These are phyloP conservation scores for Cryptococcus floricola DNA, from an alignment of 1,284 basidiomycete species.

Conservation along the genomic window DNA sequence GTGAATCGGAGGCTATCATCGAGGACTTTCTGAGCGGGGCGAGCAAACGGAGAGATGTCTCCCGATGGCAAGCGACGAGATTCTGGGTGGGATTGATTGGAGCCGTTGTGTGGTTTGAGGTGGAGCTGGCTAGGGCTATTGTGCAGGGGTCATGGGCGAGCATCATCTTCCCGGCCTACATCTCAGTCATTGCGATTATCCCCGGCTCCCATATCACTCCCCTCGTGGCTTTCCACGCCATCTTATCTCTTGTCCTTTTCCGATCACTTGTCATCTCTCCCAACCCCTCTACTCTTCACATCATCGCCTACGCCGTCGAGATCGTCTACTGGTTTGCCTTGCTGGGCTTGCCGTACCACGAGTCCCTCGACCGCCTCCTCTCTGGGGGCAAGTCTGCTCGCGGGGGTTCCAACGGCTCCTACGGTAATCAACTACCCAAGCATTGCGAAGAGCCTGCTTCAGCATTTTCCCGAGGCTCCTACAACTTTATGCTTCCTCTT, in stretches of 20 bases:
- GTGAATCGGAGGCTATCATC: constrained; percentile 30
- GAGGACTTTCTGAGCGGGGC: constrained; percentile 21
- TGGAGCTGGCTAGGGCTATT: constrained; percentile 17
- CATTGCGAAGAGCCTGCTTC: constrained; percentile 44
- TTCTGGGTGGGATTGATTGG: constrained; percentile 26
- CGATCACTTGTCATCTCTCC: constrained; percentile 30
- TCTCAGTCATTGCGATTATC: constrained; percentile 21
- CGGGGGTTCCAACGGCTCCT: constrained; percentile 31
- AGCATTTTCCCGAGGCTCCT: constrained; percentile 46
- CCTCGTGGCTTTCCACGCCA: constrained; percentile 37
- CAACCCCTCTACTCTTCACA: constrained; percentile 18
- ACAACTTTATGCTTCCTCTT: constrained; percentile 48
- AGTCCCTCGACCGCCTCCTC: constrained; percentile 39
- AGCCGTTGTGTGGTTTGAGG: constrained; percentile 21
- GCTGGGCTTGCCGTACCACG: constrained; percentile 43
- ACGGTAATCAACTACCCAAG: constrained; percentile 20
- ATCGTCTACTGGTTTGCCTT: constrained; percentile 42
- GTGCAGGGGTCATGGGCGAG: constrained; percentile 17
- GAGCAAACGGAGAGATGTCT: constrained; percentile 6
- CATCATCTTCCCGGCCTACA: constrained; percentile 27
- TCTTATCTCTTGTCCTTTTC: constrained; percentile 41
- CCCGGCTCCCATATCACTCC: constrained; percentile 37
- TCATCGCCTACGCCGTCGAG: constrained; percentile 32
- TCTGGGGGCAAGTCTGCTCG: constrained; percentile 32
- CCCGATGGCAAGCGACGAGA: constrained; percentile 21